Evolutionary conservation across 805 yeast species (phyloP), one percentile per base, ranked within the genome.

Genomic region (Barnettozyma botsteinii): DNA sequence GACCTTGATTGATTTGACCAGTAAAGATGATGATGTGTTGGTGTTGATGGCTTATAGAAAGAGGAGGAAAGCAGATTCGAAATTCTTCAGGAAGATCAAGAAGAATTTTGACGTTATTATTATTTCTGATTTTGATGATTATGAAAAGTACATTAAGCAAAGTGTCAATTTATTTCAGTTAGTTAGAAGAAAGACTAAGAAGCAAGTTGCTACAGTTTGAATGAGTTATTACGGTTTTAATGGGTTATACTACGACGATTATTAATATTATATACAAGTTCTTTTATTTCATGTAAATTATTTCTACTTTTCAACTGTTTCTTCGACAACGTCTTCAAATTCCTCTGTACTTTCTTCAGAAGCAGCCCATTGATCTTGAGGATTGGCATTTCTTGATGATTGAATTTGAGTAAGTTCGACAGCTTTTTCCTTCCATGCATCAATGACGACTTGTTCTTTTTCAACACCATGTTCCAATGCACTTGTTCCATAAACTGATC

Each of bases 381-480:
- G 48, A 10, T 32, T 33, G 2, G 47, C 28, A 12, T 41, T 51
- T 37, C 47, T 46, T 5, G 58, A 56, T 42, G 44, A 45, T 2
- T 41, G 37, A 18, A 54, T 46, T 18, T 45, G 43, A 18, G 94
- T 79, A 48, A 73, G 73, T 55, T 75, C 79, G 24, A 68, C 62
- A 12, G 95, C 96, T 43, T 78, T 76, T 38, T 60, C 65, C 50
- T 75, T 78, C 95, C 96, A 91, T 45, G 73, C 67, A 43, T 77
- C 82, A 37, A 91, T 72, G 31, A 73, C 72, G 48, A 67, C 67
- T 58, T 83, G 85, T 66, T 91, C 98, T 51, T 72, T 69, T 40
- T 72, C 71, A 38, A 85, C 62, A 50, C 93, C 94, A 54, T 70
- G 68, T 38, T 82, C 84, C 43, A 87, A 61, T 46, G 77, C 64